Evolutionary conservation across 2,329 filamentous ascomycete genomes (phyloP).

Genomic region (Alternaria viburni): DNA sequence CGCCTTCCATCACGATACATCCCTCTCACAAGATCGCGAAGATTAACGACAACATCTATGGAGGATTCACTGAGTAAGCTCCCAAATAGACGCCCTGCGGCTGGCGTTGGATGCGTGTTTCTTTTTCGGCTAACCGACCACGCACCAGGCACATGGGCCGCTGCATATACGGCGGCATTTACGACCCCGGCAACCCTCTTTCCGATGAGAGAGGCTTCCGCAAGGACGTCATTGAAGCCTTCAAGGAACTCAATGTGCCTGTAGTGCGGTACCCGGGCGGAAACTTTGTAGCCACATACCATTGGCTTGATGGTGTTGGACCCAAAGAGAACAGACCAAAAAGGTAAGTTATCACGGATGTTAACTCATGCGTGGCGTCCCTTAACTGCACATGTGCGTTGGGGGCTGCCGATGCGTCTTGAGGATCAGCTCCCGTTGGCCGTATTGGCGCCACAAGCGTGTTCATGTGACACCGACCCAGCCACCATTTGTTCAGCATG

Average conservation of each 20-base stretch:
- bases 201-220: slow-evolving; percentile 78
- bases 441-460: not conserved
- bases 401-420: not conserved
- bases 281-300: slow-evolving; percentile 85
- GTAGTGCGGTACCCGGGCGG: slow-evolving; percentile 83
- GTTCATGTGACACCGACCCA: not conserved
- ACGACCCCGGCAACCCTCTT: slow-evolving; percentile 76
- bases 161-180: slow-evolving; percentile 87
- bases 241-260: slow-evolving; percentile 76
- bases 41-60: slow-evolving; percentile 82
- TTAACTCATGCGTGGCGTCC: not conserved
- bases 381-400: not conserved
- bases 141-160: slow-evolving; percentile 78
- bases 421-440: not conserved
- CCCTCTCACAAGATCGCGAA: slow-evolving; percentile 69
- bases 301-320: slow-evolving; percentile 83
- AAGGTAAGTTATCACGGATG: slow-evolving; percentile 45
- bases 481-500: not conserved
- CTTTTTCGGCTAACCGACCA: slow-evolving; percentile 30
- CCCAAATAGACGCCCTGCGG: slow-evolving; percentile 8
- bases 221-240: slow-evolving; percentile 75
- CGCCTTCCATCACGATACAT: slow-evolving; percentile 70
- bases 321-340: slow-evolving; percentile 71
- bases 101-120: slow-evolving; percentile 2
- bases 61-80: slow-evolving; percentile 80